Percentiles rank a stretch among this genome's conserved stretches.
Conservation (phyloP, 2,329 filamentous ascomycete species). For the Xylaria hypoxylon region DNA sequence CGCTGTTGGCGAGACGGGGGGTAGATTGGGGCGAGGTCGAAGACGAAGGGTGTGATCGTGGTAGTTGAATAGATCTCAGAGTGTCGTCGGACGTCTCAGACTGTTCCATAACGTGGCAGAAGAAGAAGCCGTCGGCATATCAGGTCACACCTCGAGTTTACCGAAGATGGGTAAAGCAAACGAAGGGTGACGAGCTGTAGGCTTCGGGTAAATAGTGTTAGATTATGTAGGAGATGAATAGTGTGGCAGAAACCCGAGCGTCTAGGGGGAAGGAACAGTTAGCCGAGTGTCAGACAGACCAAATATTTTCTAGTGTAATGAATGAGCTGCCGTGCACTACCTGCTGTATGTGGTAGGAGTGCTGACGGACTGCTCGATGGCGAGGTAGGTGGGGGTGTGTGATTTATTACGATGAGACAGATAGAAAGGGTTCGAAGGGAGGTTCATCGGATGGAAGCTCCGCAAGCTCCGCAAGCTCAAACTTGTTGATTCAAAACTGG, state of each 20-base stretch:
- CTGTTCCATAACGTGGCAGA: slow-evolving; percentile 65
- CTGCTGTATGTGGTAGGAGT: not conserved
- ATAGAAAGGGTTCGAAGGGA: not conserved
- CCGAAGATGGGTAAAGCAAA: slow-evolving; percentile 44
- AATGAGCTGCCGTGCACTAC: slow-evolving; percentile 2
- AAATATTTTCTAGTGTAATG: not conserved
- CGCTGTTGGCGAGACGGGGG: slow-evolving; percentile 47
- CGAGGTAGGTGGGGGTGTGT: slow-evolving; percentile 6
- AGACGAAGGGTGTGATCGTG: slow-evolving; percentile 25
- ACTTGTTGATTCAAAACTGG: not conserved
- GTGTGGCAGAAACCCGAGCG: not conserved
- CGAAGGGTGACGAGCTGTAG: slow-evolving; percentile 47
- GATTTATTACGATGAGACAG: not conserved
- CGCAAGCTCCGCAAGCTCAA: not conserved
- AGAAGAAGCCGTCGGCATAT: slow-evolving; percentile 51
- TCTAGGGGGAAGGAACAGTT: slow-evolving; percentile 17
- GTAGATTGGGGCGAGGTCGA: slow-evolving; percentile 31
- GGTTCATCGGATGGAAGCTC: not conserved
- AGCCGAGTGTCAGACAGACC: slow-evolving; percentile 6
- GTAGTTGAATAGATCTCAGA: slow-evolving; percentile 46
- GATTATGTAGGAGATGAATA: slow-evolving; percentile 4
- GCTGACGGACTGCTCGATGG: not conserved
- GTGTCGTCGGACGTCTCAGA: slow-evolving; percentile 48
- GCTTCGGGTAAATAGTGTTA: slow-evolving; percentile 27
- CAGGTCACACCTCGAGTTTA: slow-evolving; percentile 54